These are phyloP conservation scores for Physcomitrium patens DNA, from an alignment of 225 moss, liverwort and hornwort genomes.

Conservation along the genomic window DNA sequence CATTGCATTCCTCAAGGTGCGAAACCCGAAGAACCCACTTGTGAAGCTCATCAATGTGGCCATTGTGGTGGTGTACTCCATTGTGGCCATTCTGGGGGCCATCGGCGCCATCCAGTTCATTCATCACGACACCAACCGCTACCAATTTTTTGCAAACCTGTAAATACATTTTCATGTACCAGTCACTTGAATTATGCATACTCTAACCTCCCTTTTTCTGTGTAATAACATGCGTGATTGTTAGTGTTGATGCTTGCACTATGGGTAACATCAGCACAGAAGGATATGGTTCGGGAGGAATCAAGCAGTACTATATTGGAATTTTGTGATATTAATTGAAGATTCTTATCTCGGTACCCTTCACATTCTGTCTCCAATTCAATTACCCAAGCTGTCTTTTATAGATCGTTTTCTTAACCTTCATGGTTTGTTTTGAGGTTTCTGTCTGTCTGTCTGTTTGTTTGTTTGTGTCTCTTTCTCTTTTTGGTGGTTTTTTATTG, in stretches of 20 bases:
- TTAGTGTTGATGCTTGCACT: constrained; percentile 5
- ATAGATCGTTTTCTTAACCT: too few relatives aligned
- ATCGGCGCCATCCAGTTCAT: constrained; percentile 54
- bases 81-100: constrained; percentile 50
- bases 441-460: too few relatives aligned
- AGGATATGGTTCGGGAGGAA: constrained; percentile 27
- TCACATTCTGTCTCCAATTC: too few relatives aligned
- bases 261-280: neutral
- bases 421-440: too few relatives aligned
- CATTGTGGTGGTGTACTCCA: constrained; percentile 45
- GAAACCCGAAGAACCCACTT: constrained; percentile 38
- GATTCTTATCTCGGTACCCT: too few relatives aligned
- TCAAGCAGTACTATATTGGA: neutral
- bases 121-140: constrained; percentile 18
- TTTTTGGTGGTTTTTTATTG: too few relatives aligned
- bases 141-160: constrained; percentile 51
- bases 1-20: constrained; percentile 52
- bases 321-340: too few relatives aligned
- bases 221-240: neutral
- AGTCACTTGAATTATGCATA: too few relatives aligned
- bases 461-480: too few relatives aligned
- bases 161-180: constrained; percentile 7
- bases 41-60: constrained; percentile 16
- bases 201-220: too few relatives aligned
- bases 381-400: too few relatives aligned